phyloP scores from a whole-genome alignment of 768 basidiomycete genomes.

The Trametes cubensis region DNA sequence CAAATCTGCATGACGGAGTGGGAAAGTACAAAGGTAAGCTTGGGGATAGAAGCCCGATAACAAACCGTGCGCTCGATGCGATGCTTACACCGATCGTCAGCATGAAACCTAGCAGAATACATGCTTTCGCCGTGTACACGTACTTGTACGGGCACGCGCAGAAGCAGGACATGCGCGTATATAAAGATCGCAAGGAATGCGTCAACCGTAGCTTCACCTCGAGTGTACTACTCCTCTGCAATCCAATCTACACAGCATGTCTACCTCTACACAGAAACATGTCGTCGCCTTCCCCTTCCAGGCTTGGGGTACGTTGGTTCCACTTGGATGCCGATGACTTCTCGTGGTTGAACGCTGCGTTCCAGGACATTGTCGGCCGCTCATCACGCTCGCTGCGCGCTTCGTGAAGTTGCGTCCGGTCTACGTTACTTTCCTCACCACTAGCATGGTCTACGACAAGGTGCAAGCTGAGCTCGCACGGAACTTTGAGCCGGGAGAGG shows the following conservation, averaged over 20 bases:
- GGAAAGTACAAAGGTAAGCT: background rate
- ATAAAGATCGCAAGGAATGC: background rate
- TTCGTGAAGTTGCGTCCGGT: conserved; percentile 17
- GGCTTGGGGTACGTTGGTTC: background rate
- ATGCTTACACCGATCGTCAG: no score
- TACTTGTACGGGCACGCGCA: no score
- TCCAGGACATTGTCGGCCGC: conserved; percentile 23
- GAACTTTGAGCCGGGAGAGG: conserved; percentile 11
- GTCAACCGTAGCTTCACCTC: no score
- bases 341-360: background rate
- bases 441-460: background rate
- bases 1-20: conserved; percentile 3
- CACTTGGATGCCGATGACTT: background rate
- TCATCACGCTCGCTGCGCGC: conserved; percentile 15
- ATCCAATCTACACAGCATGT: background rate
- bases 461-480: conserved; percentile 1
- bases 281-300: background rate
- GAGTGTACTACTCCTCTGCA: no score
- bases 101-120: no score
- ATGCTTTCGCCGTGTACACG: no score
- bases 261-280: background rate
- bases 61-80: no score
- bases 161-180: no score
- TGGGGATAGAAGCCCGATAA: no score
- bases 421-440: conserved; percentile 18